Evolutionary conservation across 208 protist genomes (phyloP).

Genomic region (Blastocrithidia nonstop): DNA sequence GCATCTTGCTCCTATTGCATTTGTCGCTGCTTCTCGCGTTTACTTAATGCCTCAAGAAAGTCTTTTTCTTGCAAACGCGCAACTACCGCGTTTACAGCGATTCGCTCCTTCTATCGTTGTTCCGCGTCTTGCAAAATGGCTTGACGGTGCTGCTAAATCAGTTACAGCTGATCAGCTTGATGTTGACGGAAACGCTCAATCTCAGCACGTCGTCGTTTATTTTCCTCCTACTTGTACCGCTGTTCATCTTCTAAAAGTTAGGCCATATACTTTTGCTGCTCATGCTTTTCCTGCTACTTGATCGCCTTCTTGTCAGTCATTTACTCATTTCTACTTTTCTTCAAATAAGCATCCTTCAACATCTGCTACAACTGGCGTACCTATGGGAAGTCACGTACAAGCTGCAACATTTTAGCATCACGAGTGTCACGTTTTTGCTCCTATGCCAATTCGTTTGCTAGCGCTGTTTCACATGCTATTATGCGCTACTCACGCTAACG

Average conservation of each 20-base stretch:
- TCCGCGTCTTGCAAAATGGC: conserved; percentile 33
- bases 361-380: conserved; percentile 57
- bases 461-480: conserved; percentile 43
- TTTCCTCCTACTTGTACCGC: conserved; percentile 30
- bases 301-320: conserved; percentile 28
- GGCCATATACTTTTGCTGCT: conserved; percentile 49
- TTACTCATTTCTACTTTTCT: conserved; percentile 62
- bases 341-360: conserved; percentile 62
- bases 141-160: conserved; percentile 57
- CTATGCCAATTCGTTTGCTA: conserved; percentile 65
- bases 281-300: conserved; percentile 19
- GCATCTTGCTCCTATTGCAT: conserved; percentile 68
- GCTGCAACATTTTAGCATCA: conserved; percentile 82
- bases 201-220: conserved; percentile 24
- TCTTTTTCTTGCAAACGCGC: conserved; percentile 75
- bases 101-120: conserved; percentile 57
- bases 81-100: conserved; percentile 78
- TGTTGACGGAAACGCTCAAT: conserved; percentile 57
- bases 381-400: conserved; percentile 57
- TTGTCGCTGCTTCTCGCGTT: conserved; percentile 54
- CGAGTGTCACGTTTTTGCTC: conserved; percentile 49
- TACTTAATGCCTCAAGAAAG: conserved; percentile 48
- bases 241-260: conserved; percentile 31
- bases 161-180: conserved; percentile 54
- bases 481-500: conserved; percentile 24